Base-by-base conservation (phyloP, 2,329 filamentous ascomycete species). In the Aotearoamyces nothofagi region DNA sequence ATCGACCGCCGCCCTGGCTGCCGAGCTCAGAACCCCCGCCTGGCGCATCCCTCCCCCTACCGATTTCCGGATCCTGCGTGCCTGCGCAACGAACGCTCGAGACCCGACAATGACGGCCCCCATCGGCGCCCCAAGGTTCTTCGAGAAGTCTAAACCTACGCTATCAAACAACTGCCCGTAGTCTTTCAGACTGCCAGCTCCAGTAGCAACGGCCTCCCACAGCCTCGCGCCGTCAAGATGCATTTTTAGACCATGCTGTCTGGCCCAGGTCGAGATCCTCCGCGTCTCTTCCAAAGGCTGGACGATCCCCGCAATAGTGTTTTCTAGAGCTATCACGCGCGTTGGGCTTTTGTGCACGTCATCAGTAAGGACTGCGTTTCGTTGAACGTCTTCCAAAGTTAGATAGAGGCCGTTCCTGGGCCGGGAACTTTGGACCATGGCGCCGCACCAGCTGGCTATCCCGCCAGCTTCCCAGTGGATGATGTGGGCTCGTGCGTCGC, bases 291-390 rank as follows among this genome's bases (percentile, higher is more conserved):
- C 52, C 1, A 90, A 61, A 0, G 83, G 83, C 60, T 78, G 73
- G 24, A 92, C 59, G 46, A 72, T 69, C 17, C 83, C 83, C 33
- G 71, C 68, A 32, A 90, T 63, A 1, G 83, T 92, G 47, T 90
- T 92, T 48, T 92, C 83, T 27, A 92, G 58, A 36, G 67, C 74
- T 41, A 92, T 79, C 32, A 92, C 65, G 24, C 69, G 68, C 1
- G 82, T 92, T 0, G 82, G 82, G 42, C 78, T 83, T 17, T 63
- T 61, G 49, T 90, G 80, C 12, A 86, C 65, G 42, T 87, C 68
- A 32, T 77, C 63, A 39, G 61, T 26, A 2, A 82, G 49, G 1
- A 74, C 61, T 4, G 65, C 67, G 37, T 77, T 56, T 33, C 66
- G 61, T 44, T 72, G 52, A 12, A 92, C 54, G 41, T 92, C 83